Evolutionary conservation across 2,329 filamentous ascomycete genomes (phyloP).

Genomic region (Calonectria montana): DNA sequence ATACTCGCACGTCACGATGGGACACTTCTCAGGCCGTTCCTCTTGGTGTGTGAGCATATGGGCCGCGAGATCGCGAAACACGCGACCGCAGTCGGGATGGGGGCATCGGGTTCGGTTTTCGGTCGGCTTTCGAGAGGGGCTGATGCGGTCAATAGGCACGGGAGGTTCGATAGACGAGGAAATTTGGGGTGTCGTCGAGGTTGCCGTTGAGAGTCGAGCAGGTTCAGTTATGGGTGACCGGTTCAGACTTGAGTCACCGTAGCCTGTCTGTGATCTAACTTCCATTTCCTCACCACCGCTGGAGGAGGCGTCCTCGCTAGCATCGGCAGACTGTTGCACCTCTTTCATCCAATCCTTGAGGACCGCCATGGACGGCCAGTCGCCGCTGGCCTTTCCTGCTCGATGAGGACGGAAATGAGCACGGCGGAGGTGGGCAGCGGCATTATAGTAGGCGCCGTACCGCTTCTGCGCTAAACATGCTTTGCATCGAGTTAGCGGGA

Average conservation of each 20-base stretch:
- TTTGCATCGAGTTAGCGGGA: slow-evolving; percentile 67
- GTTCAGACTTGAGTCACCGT: slow-evolving; percentile 29
- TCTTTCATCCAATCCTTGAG: slow-evolving; percentile 72
- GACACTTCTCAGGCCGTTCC: slow-evolving; percentile 95
- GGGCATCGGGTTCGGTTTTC: slow-evolving; percentile 64
- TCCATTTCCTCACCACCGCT: slow-evolving; percentile 65
- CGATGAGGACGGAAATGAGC: slow-evolving; percentile 68
- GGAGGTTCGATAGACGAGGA: slow-evolving; percentile 38
- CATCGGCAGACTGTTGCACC: slow-evolving; percentile 63
- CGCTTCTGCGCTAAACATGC: slow-evolving; percentile 67
- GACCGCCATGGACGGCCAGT: slow-evolving; percentile 69
- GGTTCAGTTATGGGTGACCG: slow-evolving; percentile 29
- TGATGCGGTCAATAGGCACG: slow-evolving; percentile 42
- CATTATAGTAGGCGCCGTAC: slow-evolving; percentile 70
- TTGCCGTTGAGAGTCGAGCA: slow-evolving; percentile 18
- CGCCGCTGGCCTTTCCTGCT: slow-evolving; percentile 67
- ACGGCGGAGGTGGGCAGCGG: slow-evolving; percentile 67
- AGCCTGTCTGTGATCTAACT: slow-evolving; percentile 40
- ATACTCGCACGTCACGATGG: slow-evolving; percentile 93
- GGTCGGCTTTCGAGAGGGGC: slow-evolving; percentile 45
- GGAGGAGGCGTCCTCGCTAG: slow-evolving; percentile 56
- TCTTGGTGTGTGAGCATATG: slow-evolving; percentile 97
- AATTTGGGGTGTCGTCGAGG: slow-evolving; percentile 28
- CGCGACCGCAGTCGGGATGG: slow-evolving; percentile 67
- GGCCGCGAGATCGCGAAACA: slow-evolving; percentile 77